Conservation (phyloP, 768 basidiomycete species). For the Austroboletus festivus region DNA sequence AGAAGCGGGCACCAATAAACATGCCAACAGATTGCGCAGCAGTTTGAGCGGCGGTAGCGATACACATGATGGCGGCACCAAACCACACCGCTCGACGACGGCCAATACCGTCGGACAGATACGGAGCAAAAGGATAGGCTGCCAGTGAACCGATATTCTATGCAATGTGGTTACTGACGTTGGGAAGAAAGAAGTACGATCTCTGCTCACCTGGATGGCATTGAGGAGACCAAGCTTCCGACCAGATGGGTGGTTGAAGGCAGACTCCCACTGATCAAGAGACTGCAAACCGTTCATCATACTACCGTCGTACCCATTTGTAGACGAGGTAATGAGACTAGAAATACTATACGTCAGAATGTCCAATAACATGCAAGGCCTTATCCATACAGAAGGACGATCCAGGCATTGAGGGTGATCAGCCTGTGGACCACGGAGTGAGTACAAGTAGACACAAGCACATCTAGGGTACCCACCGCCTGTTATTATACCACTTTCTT, state of each 20-base stretch:
- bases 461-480: slow-evolving; percentile 41
- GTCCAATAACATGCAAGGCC: not conserved
- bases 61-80: slow-evolving; percentile 68
- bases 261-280: slow-evolving; percentile 57
- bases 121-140: slow-evolving; percentile 68
- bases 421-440: slow-evolving; percentile 37
- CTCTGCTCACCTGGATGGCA: slow-evolving; percentile 58
- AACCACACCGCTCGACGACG: slow-evolving; percentile 64
- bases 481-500: slow-evolving; percentile 77
- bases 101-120: slow-evolving; percentile 69
- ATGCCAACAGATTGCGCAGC: slow-evolving; percentile 69
- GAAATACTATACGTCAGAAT: slow-evolving; percentile 1
- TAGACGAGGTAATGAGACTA: slow-evolving; percentile 72
- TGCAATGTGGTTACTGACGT: not conserved
- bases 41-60: slow-evolving; percentile 66
- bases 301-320: slow-evolving; percentile 73
- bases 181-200: not conserved
- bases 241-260: slow-evolving; percentile 58
- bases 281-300: slow-evolving; percentile 82
- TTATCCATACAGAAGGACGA: slow-evolving; percentile 52
- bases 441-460: not conserved
- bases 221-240: slow-evolving; percentile 65
- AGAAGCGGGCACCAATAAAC: slow-evolving; percentile 80
- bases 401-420: slow-evolving; percentile 66
- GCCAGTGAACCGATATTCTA: slow-evolving; percentile 70